Base-by-base conservation (phyloP, 2,329 filamentous ascomycete species). In the Ceratocystis diversiconidia region DNA sequence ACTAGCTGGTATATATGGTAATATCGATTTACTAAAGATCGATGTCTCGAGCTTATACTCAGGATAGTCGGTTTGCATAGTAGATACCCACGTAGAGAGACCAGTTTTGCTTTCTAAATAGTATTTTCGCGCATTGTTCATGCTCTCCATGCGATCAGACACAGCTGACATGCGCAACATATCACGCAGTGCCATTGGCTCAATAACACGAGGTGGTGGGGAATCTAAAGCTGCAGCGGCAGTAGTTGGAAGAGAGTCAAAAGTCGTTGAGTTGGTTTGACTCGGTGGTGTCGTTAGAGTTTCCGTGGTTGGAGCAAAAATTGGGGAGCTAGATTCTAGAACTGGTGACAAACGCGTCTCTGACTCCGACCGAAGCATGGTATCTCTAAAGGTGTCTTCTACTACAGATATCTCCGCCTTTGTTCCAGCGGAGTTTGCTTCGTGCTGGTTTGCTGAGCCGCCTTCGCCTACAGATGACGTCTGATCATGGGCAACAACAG, bases 1-100 rank as follows among this genome's bases (percentile, higher is more conserved):
- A 15, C 22, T 12, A 17, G 52, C 52, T 28, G 52, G 22, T 15
- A 57, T 57, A n/a, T 57, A 57, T 1, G 52, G 52, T 28, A 57
- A 28, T 17, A 57, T 57, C 52, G 52, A 57, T 30, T 70, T 71
- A 19, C 44, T 68, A 68, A 75, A 75, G 2, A 73, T 72, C 5
- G 71, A 65, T 15, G 72, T 73, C 5, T 72, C 75, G 41, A 77
- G 74, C 36, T 75, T 73, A 67, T 83, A 77, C 68, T 84, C 82
- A 0, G 79, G 76, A 64, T 80, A 73, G 68, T 78, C 74, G 12
- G 62, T 28, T 12, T 61, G 48, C 65, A 67, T 67, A 30, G 55
- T 44, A 7, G 62, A 59, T 3, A 67, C 12, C 65, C 65, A 67
- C 19, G 44, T n/a, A n/a, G 62, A 61, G 32, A 67, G 28, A 7